Conservation (phyloP, 306 rosid species). For the Rosa rugosa region DNA sequence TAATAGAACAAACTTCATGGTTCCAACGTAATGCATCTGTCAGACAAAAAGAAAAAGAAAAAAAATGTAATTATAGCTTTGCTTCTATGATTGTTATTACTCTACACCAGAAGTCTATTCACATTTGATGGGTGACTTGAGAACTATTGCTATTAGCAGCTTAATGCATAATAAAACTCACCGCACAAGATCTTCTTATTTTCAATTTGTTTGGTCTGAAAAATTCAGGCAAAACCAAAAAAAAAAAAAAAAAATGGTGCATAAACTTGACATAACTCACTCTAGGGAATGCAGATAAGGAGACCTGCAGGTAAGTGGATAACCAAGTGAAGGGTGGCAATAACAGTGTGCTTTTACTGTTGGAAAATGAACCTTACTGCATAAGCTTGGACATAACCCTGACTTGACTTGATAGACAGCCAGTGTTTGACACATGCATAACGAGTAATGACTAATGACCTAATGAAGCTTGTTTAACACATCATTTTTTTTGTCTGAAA, state of each 20-base stretch:
- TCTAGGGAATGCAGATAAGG: too few relatives aligned
- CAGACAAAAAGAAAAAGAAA: background rate
- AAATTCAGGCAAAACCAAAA: background rate
- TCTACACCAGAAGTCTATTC: background rate
- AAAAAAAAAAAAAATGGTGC: background rate
- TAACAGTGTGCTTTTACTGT: background rate
- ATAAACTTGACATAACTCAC: background rate
- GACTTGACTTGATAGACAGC: background rate
- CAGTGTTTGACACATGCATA: background rate
- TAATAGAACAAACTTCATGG: slow-evolving; percentile 14
- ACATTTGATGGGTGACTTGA: background rate
- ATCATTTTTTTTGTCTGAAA: background rate
- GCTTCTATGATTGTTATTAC: background rate
- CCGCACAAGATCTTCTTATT: background rate
- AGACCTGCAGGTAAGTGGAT: background rate
- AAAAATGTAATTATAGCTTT: background rate
- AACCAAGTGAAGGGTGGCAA: background rate
- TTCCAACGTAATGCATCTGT: slow-evolving; percentile 6
- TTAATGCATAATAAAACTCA: background rate
- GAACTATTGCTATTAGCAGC: background rate
- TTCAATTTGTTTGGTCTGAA: background rate
- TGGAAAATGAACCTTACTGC: background rate
- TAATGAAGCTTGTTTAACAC: background rate
- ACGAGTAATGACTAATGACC: background rate
- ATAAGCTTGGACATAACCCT: background rate